Evolutionary conservation across 441 rosid species (phyloP).

Genomic region (Geranium incanum): DNA sequence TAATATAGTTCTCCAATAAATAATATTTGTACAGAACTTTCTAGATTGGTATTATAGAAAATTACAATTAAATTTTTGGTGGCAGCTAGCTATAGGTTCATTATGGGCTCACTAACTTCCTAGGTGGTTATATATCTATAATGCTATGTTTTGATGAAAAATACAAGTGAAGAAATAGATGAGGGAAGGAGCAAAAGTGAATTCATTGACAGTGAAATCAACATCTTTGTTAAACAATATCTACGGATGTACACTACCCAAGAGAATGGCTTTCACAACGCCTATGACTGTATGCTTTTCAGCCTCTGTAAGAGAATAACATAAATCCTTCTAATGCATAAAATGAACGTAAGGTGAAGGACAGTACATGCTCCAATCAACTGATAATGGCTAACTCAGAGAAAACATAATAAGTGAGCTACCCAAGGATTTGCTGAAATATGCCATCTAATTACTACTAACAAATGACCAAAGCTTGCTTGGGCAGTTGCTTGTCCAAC

Average conservation of each 20-base stretch:
- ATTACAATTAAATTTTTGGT: not conserved
- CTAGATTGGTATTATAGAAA: not conserved
- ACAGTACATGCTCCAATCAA: not conserved
- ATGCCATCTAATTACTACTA: conserved; percentile 8
- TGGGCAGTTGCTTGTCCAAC: too few relatives aligned
- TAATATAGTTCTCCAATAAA: conserved; percentile 2
- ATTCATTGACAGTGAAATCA: too few relatives aligned
- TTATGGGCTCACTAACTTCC: conserved; percentile 2
- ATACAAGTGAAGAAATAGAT: too few relatives aligned
- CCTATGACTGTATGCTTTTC: not conserved
- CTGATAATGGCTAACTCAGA: not conserved
- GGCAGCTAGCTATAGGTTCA: not conserved
- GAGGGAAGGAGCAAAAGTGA: too few relatives aligned
- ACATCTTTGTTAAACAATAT: not conserved
- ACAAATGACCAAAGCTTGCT: not conserved
- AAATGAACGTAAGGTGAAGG: not conserved
- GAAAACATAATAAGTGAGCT: too few relatives aligned
- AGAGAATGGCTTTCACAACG: not conserved
- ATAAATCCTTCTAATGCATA: not conserved
- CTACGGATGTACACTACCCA: not conserved
- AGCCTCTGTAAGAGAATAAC: not conserved
- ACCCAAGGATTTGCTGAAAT: not conserved
- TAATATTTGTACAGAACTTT: not conserved
- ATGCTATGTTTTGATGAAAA: conserved; percentile 5
- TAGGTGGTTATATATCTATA: not conserved